Base-by-base conservation (phyloP, 202 grass and related monocot species). In the Musa balbisiana region DNA sequence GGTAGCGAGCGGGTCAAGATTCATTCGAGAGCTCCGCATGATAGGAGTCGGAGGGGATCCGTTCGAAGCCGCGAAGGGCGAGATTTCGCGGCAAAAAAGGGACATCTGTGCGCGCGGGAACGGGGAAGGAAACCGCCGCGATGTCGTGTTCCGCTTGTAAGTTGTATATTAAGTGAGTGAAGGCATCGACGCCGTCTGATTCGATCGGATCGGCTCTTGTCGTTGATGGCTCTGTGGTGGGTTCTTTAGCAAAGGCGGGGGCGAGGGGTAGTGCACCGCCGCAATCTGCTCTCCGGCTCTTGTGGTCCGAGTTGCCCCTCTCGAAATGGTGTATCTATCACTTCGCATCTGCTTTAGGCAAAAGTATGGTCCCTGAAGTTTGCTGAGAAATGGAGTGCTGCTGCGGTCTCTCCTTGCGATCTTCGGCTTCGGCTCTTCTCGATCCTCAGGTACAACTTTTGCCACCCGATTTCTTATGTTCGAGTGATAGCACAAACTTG, bases 301-400 rank as follows among this genome's bases (percentile, higher is more conserved):
- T 79, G 72, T 71, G 82, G 82, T 79, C 69, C 15, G 43, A 16
- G 3, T 78, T 69, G 53, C 71, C 26, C 73, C 74, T 73, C 67
- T 56, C 51, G 1, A 17, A 15, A 15, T 68, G n/a, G 67, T 22
- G 23, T 11, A 73, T 78, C 69, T 78, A 64, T 83, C 64, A 73
- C 52, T 16, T 10, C 11, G 27, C 9, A 27, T 49, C 49, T 51
- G 49, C 15, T 21, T 51, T 5, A 13, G 26, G 13, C 43, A 26
- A 60, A n/a, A 24, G 55, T 53, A 43, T 59, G 66, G 59, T 74
- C 69, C 23, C 71, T 67, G 1, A 17, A 12, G 24, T 24, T 53
- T 62, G 53, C 20, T 23, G 54, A 71, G 66, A 81, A 25, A 85
- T 85, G 83, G 79, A 73, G 71, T 78, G 58, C 68, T 85, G 78